phyloP scores from a whole-genome alignment of 2,329 filamentous ascomycete species.

The Penicillium sp. region DNA sequence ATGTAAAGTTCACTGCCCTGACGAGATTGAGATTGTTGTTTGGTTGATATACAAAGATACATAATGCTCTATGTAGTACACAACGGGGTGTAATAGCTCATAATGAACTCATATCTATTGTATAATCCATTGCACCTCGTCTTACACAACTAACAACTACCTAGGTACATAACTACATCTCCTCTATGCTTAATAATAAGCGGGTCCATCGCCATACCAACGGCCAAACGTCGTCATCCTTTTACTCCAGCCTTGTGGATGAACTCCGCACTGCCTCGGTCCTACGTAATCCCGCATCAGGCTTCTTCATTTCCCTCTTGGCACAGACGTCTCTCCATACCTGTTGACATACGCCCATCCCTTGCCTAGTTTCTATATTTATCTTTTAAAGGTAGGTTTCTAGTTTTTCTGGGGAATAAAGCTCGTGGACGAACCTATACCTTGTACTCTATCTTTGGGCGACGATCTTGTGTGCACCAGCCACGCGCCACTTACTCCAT shows the following conservation, averaged over 20 bases:
- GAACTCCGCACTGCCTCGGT: background rate
- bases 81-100: too few relatives aligned
- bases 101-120: background rate
- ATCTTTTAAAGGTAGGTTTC: conserved; percentile 3
- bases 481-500: too few relatives aligned
- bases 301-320: conserved; percentile 15
- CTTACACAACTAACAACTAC: background rate
- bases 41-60: background rate
- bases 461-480: too few relatives aligned
- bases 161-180: too few relatives aligned
- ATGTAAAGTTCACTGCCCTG: conserved; percentile 1
- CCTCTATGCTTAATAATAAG: background rate
- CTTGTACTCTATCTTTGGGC: too few relatives aligned
- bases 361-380: conserved; percentile 8
- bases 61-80: too few relatives aligned
- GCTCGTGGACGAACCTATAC: too few relatives aligned
- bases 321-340: conserved; percentile 1
- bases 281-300: conserved; percentile 3
- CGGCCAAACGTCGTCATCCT: conserved; percentile 12
- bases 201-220: conserved; percentile 7
- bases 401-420: conserved; percentile 9
- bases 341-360: background rate
- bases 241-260: conserved; percentile 11
- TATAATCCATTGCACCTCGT: background rate
- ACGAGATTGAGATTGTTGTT: background rate